A percentile compares a stretch with the other conserved stretches of the same genome.
These are phyloP conservation scores for Ceratocystis huliohia DNA, from an alignment of 2,329 filamentous ascomycete species.

Conservation along the genomic window DNA sequence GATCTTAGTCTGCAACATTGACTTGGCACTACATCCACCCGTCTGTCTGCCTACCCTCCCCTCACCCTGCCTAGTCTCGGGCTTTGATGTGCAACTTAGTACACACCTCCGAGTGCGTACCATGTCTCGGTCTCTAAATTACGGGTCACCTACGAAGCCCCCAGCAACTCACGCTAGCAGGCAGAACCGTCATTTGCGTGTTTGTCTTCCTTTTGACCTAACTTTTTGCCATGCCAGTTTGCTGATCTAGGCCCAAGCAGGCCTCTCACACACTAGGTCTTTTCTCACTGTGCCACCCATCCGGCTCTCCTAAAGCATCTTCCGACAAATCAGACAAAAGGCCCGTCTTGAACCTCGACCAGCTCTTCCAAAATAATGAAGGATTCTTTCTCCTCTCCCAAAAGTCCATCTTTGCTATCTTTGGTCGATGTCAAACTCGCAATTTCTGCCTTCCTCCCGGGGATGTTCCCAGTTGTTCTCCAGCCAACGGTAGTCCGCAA, in stretches of 20 bases:
- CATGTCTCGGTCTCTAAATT: not conserved
- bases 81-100: not conserved
- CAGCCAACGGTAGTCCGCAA: constrained; percentile 8
- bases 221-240: too few relatives aligned
- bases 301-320: not conserved
- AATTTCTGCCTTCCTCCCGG: not conserved
- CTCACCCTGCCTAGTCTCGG: not conserved
- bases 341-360: constrained; percentile 7
- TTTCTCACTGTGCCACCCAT: not conserved
- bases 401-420: not conserved
- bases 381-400: not conserved
- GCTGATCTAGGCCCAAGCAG: not conserved
- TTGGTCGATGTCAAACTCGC: not conserved
- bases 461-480: not conserved
- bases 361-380: not conserved
- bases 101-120: not conserved
- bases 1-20: not conserved
- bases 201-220: too few relatives aligned
- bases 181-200: too few relatives aligned
- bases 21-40: constrained; percentile 3
- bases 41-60: not conserved
- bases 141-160: too few relatives aligned
- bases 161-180: too few relatives aligned
- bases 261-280: not conserved
- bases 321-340: constrained; percentile 7